Evolutionary conservation across 2,329 filamentous ascomycete species (phyloP).

Genomic region (Penicillium palitans): DNA sequence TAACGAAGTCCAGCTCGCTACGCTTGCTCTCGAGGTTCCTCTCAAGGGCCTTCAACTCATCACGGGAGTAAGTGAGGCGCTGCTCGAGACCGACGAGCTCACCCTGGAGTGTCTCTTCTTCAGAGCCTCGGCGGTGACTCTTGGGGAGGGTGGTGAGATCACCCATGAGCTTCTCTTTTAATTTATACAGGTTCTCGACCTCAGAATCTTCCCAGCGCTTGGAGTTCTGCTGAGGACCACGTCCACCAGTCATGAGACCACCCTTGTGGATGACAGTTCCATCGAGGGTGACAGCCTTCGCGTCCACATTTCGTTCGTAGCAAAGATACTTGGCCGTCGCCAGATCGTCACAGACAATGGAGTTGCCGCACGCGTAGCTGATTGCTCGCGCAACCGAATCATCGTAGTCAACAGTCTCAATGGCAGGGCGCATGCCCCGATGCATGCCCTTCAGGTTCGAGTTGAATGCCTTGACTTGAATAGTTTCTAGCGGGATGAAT

Average conservation of each 20-base stretch:
- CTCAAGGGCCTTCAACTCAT: slow-evolving; percentile 75
- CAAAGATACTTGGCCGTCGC: slow-evolving; percentile 85
- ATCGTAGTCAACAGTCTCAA: slow-evolving; percentile 96
- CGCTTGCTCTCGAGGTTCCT: slow-evolving; percentile 83
- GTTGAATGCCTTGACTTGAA: slow-evolving; percentile 89
- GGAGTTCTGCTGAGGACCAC: slow-evolving; percentile 73
- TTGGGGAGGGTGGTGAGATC: slow-evolving; percentile 80
- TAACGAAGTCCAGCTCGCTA: slow-evolving; percentile 73
- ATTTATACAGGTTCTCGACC: slow-evolving; percentile 76
- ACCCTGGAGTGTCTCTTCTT: slow-evolving; percentile 77
- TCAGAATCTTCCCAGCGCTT: slow-evolving; percentile 88
- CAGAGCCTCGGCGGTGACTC: slow-evolving; percentile 69
- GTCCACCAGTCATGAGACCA: slow-evolving; percentile 93
- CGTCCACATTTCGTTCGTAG: slow-evolving; percentile 79
- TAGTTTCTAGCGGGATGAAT: slow-evolving; percentile 95
- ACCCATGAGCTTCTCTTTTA: slow-evolving; percentile 71
- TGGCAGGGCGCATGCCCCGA: slow-evolving; percentile 79
- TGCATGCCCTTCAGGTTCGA: slow-evolving; percentile 86
- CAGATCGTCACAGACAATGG: slow-evolving; percentile 88
- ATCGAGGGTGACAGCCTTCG: slow-evolving; percentile 91
- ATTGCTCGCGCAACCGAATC: slow-evolving; percentile 85
- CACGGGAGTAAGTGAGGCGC: slow-evolving; percentile 67
- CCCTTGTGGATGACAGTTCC: slow-evolving; percentile 97
- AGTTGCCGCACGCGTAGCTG: slow-evolving; percentile 90
- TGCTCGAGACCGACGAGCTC: slow-evolving; percentile 80